Conservation (phyloP, 306 rosid genomes). For the Luffa acutangula region DNA sequence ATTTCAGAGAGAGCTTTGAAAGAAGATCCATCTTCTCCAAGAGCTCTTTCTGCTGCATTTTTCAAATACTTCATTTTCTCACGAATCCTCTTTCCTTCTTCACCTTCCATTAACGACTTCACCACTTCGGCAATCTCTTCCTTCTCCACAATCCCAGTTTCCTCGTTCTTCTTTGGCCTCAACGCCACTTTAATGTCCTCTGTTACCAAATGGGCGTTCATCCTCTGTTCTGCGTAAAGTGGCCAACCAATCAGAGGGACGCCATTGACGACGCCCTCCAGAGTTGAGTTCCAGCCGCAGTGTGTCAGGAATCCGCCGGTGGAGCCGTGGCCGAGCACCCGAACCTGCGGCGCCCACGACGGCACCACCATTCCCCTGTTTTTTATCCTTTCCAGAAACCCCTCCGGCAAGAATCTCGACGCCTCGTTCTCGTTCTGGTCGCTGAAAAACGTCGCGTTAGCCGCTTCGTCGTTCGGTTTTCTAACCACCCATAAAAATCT, state of each 20-base stretch:
- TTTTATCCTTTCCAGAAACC: constrained; percentile 39
- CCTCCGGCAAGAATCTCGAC: constrained; percentile 33
- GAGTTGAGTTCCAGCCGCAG: constrained; percentile 72
- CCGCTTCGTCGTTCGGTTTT: constrained; percentile 18
- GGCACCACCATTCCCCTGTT: constrained; percentile 27
- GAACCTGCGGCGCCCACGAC: constrained; percentile 70
- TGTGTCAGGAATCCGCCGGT: constrained; percentile 62
- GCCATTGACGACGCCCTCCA: constrained; percentile 51
- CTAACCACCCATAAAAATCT: constrained; percentile 34
- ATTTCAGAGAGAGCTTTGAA: constrained; percentile 29
- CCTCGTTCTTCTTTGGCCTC: constrained; percentile 10
- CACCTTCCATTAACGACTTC: constrained; percentile 53
- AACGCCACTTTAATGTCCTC: constrained; percentile 36
- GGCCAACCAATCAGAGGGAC: constrained; percentile 74
- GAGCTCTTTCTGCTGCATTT: constrained; percentile 29
- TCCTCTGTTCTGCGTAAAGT: constrained; percentile 57
- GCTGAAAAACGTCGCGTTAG: constrained; percentile 29
- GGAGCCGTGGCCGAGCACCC: constrained; percentile 39
- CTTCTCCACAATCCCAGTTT: constrained; percentile 31
- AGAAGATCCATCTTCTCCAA: constrained; percentile 40
- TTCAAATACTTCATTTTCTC: constrained; percentile 39
- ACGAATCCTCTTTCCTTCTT: constrained; percentile 41
- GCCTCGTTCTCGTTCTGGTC: constrained; percentile 17
- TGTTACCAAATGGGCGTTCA: constrained; percentile 43
- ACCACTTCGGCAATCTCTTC: constrained; percentile 40